These are phyloP conservation scores for Periconia digitata DNA, from an alignment of 2,329 filamentous ascomycete genomes.

Conservation along the genomic window DNA sequence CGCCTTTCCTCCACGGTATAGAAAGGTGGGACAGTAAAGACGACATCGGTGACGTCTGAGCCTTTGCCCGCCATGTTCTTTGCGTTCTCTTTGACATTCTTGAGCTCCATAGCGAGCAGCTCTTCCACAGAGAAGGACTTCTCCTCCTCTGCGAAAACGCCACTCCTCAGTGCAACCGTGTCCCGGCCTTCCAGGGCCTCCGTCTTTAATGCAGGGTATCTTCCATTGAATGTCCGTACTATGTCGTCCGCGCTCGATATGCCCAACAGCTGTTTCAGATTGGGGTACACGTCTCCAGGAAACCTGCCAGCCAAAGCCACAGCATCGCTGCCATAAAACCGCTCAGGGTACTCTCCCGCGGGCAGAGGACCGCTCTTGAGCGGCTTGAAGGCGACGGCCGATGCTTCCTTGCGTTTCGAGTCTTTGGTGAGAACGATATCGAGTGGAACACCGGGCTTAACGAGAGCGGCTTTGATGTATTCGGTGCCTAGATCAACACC, in stretches of 20 bases:
- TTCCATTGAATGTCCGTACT: slow-evolving; percentile 69
- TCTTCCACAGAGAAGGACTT: slow-evolving; percentile 78
- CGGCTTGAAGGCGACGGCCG: slow-evolving; percentile 92
- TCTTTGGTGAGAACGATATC: slow-evolving; percentile 98
- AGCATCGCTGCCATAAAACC: slow-evolving; percentile 89
- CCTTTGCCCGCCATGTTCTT: slow-evolving; percentile 78
- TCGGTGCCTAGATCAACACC: slow-evolving; percentile 94
- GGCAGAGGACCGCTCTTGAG: slow-evolving; percentile 63
- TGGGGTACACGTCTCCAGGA: slow-evolving; percentile 90
- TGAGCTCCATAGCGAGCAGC: slow-evolving; percentile 91
- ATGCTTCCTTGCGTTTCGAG: slow-evolving; percentile 91
- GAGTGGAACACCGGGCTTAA: slow-evolving; percentile 95
- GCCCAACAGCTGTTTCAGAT: slow-evolving; percentile 89
- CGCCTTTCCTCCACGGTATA: slow-evolving; percentile 90
- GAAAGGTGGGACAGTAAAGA: slow-evolving; percentile 87
- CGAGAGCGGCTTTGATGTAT: slow-evolving; percentile 93
- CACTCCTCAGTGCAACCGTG: slow-evolving; percentile 82
- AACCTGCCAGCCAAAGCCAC: slow-evolving; percentile 84
- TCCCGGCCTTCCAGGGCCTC: slow-evolving; percentile 58
- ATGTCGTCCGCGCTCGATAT: slow-evolving; percentile 60
- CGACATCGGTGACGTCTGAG: slow-evolving; percentile 73
- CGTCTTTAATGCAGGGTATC: slow-evolving; percentile 78
- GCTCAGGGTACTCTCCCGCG: slow-evolving; percentile 71
- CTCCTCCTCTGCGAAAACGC: slow-evolving; percentile 67
- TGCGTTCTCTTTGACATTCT: slow-evolving; percentile 87